Base-by-base conservation (phyloP, 2,329 filamentous ascomycete species). In the Alternaria burnsii region DNA sequence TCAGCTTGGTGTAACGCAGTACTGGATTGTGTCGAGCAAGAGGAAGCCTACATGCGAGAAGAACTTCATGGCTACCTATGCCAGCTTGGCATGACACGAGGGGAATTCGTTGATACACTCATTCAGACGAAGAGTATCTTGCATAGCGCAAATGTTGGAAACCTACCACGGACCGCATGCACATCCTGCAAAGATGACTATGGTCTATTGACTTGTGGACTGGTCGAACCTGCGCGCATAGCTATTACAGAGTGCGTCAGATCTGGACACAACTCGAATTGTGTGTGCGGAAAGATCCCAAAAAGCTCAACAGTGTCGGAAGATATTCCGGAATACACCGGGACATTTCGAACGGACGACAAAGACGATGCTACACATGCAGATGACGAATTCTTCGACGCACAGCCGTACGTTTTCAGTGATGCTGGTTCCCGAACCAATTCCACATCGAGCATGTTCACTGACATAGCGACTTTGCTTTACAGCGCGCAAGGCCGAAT, bases 1-100 rank as follows among this genome's bases (percentile, higher is more conserved):
- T 44, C 54, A 44, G 56, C 64, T n/a, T 67, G 62, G 62, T 67
- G 62, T 9, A 50, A 53, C 43, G 54, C 57, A 14, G 38, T 63
- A 3, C 38, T 65, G 12, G 55, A 65, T 16, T 43, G 42, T 8
- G 51, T 65, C 4, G 64, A 67, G 26, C 36, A 36, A 34, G 28
- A n/a, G n/a, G n/a, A n/a, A n/a, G n/a, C 9, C 9, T 44, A 53
- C 5, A 7, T 44, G 52, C 34, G 26, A 0, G 26, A 47, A 47
- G 43, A 47, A 26, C 43, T 47, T 12, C 26, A 47, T 20, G 0
- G 3, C 43, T 47, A 14, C 14, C 8, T 47, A 9, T 3, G 43
- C 43, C 5, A 10, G 20, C 6, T 32, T 1, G n/a, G 43, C 9
- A 47, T 47, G n/a, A n/a, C n/a, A n/a, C n/a, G n/a, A n/a, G n/a